Evolutionary conservation across 371 early-diverging fungal species (phyloP).

Genomic region (Mortierella sp.): DNA sequence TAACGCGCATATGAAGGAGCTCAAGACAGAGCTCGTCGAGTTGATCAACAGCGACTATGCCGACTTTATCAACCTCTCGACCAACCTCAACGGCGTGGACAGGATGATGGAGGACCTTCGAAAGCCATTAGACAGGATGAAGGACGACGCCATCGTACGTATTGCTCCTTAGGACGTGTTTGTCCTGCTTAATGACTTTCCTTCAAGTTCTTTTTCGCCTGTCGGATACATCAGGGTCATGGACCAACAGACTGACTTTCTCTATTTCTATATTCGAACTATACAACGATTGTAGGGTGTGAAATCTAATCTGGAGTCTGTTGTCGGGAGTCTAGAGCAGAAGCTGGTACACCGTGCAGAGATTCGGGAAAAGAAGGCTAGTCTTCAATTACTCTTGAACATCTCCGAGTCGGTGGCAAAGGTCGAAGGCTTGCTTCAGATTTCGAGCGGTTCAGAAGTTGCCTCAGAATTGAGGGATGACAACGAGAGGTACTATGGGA

Average conservation of each 20-base stretch:
- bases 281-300: slow-evolving; percentile 45
- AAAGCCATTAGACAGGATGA: slow-evolving; percentile 71
- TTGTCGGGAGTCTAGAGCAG: slow-evolving; percentile 68
- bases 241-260: too few species aligned
- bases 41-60: slow-evolving; percentile 87
- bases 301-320: slow-evolving; percentile 64
- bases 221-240: neutral
- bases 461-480: slow-evolving; percentile 42
- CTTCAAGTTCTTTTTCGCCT: neutral
- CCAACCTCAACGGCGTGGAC: slow-evolving; percentile 85
- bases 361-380: slow-evolving; percentile 79
- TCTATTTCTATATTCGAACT: neutral
- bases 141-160: slow-evolving; percentile 71
- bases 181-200: neutral
- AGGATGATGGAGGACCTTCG: slow-evolving; percentile 73
- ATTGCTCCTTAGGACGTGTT: neutral
- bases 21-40: slow-evolving; percentile 84
- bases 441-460: slow-evolving; percentile 56
- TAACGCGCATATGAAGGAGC: slow-evolving; percentile 67
- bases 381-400: slow-evolving; percentile 75
- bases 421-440: slow-evolving; percentile 78
- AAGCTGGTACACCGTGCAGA: slow-evolving; percentile 73
- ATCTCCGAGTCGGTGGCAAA: slow-evolving; percentile 84
- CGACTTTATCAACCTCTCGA: slow-evolving; percentile 85
- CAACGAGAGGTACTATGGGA: slow-evolving; percentile 29